Evolutionary conservation across 2,329 filamentous ascomycete genomes (phyloP).

Genomic region (Diaporthe sp.): DNA sequence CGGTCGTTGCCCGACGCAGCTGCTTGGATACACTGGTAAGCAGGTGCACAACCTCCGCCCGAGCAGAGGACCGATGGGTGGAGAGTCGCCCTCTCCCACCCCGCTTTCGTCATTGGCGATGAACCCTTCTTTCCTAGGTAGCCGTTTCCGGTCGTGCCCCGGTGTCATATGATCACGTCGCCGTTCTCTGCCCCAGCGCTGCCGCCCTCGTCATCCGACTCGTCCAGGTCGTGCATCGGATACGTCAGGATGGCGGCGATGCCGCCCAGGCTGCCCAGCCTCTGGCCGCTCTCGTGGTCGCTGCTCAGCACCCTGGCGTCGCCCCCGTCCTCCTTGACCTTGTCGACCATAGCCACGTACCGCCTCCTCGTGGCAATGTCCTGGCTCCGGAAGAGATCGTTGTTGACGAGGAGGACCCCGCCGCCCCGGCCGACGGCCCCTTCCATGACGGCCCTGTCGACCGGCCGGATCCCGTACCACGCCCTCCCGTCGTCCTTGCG

Average conservation of each 20-base stretch:
- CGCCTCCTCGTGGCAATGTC: constrained; percentile 80
- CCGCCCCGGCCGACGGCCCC: constrained; percentile 90
- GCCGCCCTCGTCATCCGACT: constrained; percentile 65
- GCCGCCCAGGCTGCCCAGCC: constrained; percentile 84
- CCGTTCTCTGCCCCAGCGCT: constrained; percentile 43
- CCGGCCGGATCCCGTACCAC: constrained; percentile 88
- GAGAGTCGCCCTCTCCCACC: neutral
- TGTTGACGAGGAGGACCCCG: constrained; percentile 86
- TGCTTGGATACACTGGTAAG: neutral
- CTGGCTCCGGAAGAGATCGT: constrained; percentile 86
- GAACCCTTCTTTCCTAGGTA: neutral
- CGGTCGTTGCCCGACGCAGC: neutral
- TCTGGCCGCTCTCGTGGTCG: constrained; percentile 91
- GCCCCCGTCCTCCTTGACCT: constrained; percentile 86
- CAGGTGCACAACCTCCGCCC: neutral
- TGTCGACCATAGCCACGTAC: constrained; percentile 89
- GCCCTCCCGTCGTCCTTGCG: constrained; percentile 87
- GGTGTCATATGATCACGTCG: constrained; percentile 42
- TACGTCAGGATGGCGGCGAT: constrained; percentile 93
- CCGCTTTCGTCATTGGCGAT: neutral
- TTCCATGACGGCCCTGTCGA: constrained; percentile 83
- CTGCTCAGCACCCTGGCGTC: constrained; percentile 91
- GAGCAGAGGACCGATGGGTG: neutral
- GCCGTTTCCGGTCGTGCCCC: neutral
- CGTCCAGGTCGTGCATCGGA: constrained; percentile 83